Base-by-base conservation (phyloP, 2,329 filamentous ascomycete species). In the Didymella segeticola region DNA sequence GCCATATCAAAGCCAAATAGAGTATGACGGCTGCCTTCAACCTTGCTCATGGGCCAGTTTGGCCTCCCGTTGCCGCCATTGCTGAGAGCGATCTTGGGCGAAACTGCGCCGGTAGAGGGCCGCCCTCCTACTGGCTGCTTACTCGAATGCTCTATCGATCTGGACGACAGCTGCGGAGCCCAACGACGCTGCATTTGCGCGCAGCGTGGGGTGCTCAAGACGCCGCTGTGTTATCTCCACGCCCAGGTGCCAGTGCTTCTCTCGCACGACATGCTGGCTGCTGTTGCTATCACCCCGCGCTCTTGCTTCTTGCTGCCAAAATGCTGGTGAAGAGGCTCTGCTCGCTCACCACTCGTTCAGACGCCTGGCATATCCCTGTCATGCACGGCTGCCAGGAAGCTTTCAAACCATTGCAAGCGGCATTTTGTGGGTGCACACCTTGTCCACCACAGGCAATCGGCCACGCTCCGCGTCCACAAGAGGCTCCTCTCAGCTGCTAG, bases 31-130 rank as follows among this genome's bases (percentile, higher is more conserved):
- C 48, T 39, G 42, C 43, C 36, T 30, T 34, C 43, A 31, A 42
- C 37, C 49, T 47, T 42, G 43, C 43, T 36, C 42, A 17, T 26
- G 36, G 30, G 26, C 43, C 58, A 53, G 37, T 56, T 49, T 60
- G 61, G 57, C 53, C 58, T 57, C 54, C 58, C 51, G 57, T 60
- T 58, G 58, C 63, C 58, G 60, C 62, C 56, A 55, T 50, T 49
- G 46, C 53, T 47, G 57, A 61, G 57, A 61, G 54, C 57, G 45
- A 62, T 61, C 63, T 29, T 50, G 37, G 58, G 48, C 53, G 41
- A 47, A 25, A 27, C 56, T 43, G 51, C 38, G 41, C 51, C 55
- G 42, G 56, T 36, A 23, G 31, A 53, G 50, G 50, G 39, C 29
- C 20, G 57, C 31, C n/a, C 53, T 60, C 53, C 50, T 48, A 64